Evolutionary conservation across 208 protist genomes (phyloP).

Genomic region (Trypanosoma cruzi): DNA sequence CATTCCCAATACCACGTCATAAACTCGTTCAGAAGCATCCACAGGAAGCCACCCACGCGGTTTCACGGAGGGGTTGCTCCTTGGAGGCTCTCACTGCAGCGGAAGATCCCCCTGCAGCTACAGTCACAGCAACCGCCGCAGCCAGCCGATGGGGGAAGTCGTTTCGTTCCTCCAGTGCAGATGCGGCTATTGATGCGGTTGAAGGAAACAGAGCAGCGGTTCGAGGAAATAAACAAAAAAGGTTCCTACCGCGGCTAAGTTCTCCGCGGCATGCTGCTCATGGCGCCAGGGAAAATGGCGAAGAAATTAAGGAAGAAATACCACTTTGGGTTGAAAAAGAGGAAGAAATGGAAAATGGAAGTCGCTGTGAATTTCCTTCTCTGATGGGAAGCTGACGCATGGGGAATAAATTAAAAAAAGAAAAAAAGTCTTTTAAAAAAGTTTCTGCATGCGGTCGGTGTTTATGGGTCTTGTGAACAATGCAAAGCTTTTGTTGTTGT

Average conservation of each 20-base stretch:
- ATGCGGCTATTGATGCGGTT: not conserved
- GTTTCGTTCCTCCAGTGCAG: conserved; percentile 15
- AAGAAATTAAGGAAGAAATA: too few species aligned
- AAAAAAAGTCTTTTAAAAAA: too few species aligned
- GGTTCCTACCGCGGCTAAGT: not conserved
- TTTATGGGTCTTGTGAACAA: not conserved
- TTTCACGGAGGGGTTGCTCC: not conserved
- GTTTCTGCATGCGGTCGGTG: not conserved
- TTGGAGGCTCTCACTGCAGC: not conserved
- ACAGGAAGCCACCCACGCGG: not conserved
- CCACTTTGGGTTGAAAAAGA: too few species aligned
- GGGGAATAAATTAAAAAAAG: too few species aligned
- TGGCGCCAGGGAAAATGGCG: too few species aligned
- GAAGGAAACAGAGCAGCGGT: not conserved
- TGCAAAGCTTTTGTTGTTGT: too few species aligned
- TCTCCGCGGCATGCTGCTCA: too few species aligned
- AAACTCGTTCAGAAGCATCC: not conserved
- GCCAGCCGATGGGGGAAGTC: not conserved
- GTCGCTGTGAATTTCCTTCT: conserved; percentile 9
- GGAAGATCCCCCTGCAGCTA: too few species aligned
- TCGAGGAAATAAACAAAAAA: not conserved
- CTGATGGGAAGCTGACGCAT: conserved; percentile 13
- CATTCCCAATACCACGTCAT: not conserved
- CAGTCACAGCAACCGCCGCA: not conserved
- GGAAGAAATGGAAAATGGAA: not conserved